Evolutionary conservation across 805 yeast species (phyloP).

Genomic region (Pichia manshurica): DNA sequence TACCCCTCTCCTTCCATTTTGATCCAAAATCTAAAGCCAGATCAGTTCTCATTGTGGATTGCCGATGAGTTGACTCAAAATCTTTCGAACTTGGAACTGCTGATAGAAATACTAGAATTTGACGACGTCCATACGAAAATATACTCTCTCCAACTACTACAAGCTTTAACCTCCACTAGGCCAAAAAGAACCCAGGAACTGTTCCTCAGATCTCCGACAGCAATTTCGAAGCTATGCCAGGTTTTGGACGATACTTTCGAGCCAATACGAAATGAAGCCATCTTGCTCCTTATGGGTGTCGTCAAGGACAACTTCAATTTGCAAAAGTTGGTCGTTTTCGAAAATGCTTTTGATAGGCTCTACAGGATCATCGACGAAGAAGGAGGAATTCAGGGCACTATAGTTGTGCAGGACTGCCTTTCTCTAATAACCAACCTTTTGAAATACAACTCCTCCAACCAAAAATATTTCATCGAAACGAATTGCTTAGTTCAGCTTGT

Average conservation of each 20-base stretch:
- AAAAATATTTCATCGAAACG: conserved; percentile 80
- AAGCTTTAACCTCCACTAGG: conserved; percentile 75
- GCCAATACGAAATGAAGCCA: conserved; percentile 84
- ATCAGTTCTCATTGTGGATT: conserved; percentile 89
- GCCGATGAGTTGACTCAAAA: conserved; percentile 85
- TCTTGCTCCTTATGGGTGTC: conserved; percentile 74
- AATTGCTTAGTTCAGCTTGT: conserved; percentile 67
- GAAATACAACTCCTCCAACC: conserved; percentile 83
- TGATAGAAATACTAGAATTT: conserved; percentile 40
- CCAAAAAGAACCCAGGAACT: conserved; percentile 68
- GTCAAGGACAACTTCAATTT: conserved; percentile 78
- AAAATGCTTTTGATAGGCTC: conserved; percentile 78
- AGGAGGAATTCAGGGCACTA: conserved; percentile 84
- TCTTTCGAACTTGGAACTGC: conserved; percentile 40
- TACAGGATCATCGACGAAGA: conserved; percentile 79
- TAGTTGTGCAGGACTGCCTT: conserved; percentile 87
- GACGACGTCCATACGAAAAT: conserved; percentile 71
- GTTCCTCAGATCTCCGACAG: conserved; percentile 67
- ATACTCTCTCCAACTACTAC: conserved; percentile 78
- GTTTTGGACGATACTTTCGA: conserved; percentile 63
- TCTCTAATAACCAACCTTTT: conserved; percentile 67
- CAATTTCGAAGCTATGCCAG: conserved; percentile 67
- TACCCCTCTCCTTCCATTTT: conserved; percentile 67
- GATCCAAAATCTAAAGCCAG: conserved; percentile 51
- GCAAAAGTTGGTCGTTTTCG: conserved; percentile 91